These are phyloP conservation scores for Nectriaceae sp. DNA, from an alignment of 2,329 filamentous ascomycete species.

Conservation along the genomic window DNA sequence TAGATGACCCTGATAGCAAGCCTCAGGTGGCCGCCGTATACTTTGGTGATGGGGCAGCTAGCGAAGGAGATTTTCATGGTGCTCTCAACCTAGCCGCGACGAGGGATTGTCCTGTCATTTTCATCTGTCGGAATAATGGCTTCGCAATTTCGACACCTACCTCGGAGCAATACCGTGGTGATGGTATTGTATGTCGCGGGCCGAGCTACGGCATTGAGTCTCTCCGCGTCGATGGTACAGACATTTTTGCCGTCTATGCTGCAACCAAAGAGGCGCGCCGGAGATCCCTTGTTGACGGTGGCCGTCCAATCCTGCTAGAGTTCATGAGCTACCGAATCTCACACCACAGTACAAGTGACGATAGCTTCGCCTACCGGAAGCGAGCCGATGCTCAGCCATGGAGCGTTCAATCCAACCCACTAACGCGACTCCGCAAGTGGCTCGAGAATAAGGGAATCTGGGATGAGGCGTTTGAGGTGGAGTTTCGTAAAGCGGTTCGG, in stretches of 20 bases:
- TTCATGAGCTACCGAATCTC: slow-evolving; percentile 17
- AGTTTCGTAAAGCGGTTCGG: no score
- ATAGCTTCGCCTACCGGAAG: slow-evolving; percentile 12
- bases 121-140: slow-evolving; percentile 84
- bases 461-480: no score
- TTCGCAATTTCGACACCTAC: slow-evolving; percentile 84
- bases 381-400: slow-evolving; percentile 2
- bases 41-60: no score
- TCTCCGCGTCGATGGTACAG: slow-evolving; percentile 81
- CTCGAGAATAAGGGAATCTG: no score
- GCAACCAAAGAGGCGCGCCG: slow-evolving; percentile 70
- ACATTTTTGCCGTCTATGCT: slow-evolving; percentile 78
- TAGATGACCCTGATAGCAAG: slow-evolving; percentile 62
- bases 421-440: slow-evolving; percentile 3
- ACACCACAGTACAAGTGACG: slow-evolving; percentile 16
- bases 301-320: slow-evolving; percentile 11
- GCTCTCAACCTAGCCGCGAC: slow-evolving; percentile 84
- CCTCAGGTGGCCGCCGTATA: slow-evolving; percentile 68
- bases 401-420: slow-evolving; percentile 5
- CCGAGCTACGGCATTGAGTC: slow-evolving; percentile 84
- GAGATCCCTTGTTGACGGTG: slow-evolving; percentile 21
- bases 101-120: slow-evolving; percentile 74
- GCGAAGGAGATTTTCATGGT: slow-evolving; percentile 83
- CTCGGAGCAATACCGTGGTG: slow-evolving; percentile 79
- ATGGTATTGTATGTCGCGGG: slow-evolving; percentile 78